Evolutionary conservation across 352 stramenopile species (phyloP).

Genomic region (Globisporangium perplexum): DNA sequence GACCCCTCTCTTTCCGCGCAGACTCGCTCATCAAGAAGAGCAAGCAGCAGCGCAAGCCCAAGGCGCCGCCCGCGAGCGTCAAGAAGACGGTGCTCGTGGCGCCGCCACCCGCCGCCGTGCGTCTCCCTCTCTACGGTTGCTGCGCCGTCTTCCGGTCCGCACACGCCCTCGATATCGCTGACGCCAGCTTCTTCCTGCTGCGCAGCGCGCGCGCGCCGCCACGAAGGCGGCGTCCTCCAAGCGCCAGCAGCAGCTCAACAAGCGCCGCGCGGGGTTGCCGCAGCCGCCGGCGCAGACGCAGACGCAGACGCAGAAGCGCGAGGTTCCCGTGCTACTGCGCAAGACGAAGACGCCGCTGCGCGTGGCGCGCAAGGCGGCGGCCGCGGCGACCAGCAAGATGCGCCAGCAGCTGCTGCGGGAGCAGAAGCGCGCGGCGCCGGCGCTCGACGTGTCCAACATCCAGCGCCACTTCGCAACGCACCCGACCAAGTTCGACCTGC

Average conservation of each 20-base stretch:
- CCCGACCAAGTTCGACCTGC: slow-evolving; percentile 76
- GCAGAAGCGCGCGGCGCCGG: slow-evolving; percentile 17
- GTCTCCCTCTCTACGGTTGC: neutral
- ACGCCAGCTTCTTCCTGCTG: neutral
- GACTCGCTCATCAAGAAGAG: slow-evolving; percentile 2
- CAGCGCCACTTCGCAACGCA: slow-evolving; percentile 70
- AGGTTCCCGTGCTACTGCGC: slow-evolving; percentile 32
- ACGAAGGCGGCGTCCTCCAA: slow-evolving; percentile 47
- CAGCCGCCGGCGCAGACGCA: slow-evolving; percentile 31
- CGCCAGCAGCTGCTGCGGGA: slow-evolving; percentile 17
- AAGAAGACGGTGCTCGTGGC: slow-evolving; percentile 1
- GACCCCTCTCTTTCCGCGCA: neutral
- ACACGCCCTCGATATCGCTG: too few species aligned
- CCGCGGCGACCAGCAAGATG: slow-evolving; percentile 11
- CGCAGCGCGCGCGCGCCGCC: slow-evolving; percentile 34
- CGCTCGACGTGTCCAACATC: slow-evolving; percentile 74
- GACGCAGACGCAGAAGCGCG: slow-evolving; percentile 20
- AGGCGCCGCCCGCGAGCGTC: neutral
- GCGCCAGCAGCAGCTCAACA: slow-evolving; percentile 67
- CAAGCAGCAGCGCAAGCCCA: slow-evolving; percentile 1
- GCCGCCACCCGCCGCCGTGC: neutral
- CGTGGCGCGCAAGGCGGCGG: slow-evolving; percentile 19
- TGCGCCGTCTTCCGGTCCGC: too few species aligned
- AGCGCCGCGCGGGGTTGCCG: slow-evolving; percentile 44
- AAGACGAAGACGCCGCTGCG: slow-evolving; percentile 34